Evolutionary conservation across 2,329 filamentous ascomycete species (phyloP), one percentile per base, ranked within the genome.

Genomic region (Basipetospora chlamydospora): DNA sequence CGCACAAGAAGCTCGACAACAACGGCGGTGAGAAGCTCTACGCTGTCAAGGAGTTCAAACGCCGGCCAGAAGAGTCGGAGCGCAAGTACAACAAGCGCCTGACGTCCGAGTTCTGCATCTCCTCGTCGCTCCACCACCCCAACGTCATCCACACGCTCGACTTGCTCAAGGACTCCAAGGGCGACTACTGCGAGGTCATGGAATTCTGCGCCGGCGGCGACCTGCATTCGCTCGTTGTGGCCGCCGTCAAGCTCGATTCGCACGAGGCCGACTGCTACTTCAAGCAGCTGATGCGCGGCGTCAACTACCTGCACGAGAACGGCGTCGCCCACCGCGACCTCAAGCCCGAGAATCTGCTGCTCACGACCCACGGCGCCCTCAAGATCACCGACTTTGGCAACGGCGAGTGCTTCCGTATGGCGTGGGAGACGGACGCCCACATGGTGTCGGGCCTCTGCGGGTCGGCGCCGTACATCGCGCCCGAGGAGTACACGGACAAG

Each of bases 351-450:
- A 98, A 98, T 47, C 69, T 98, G 10, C 75, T 98, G 1, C 68
- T 98, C 39, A 98, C 90, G 4, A 90, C 83, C 0, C 84, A 87
- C 45, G 90, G 90, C 40, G 83, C 77, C 11, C 73, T 98, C 47
- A 98, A 98, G 53, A 98, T 98, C 45, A 96, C 90, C 20, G 90
- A 98, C 56, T 98, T 98, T 49, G 90, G 90, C 43, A 98, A 98
- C 49, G 90, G 90, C 50, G 90, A 98, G 59, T 98, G 90, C 59
- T 98, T 98, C 70, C 80, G 90, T 39, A 96, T 96, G 88, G 90
- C 90, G 2, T 98, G 90, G 90, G 90, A 98, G 58, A 90, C 86
- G 37, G 87, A 96, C 56, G 81, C 90, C 15, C 90, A 96, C 58
- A 95, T 96, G 87, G 94, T 93, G 3, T 88, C 86, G 28, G 90